Conservation (phyloP, 805 yeast species). For the Yarrowia alimentaria region DNA sequence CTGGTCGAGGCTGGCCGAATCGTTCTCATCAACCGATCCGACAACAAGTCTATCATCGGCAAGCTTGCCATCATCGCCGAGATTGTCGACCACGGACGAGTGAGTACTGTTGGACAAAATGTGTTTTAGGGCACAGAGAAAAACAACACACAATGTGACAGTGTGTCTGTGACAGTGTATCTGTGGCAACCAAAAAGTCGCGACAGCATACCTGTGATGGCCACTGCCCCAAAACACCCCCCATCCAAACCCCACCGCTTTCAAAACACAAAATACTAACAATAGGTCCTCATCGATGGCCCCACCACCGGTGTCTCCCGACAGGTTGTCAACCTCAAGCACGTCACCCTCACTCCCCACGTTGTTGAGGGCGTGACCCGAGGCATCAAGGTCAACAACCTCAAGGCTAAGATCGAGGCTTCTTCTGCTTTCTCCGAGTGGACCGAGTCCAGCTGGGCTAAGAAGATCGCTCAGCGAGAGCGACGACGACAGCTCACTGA, state of each 20-base stretch:
- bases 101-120: slow-evolving; percentile 41
- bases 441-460: slow-evolving; percentile 94
- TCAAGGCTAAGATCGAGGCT: slow-evolving; percentile 90
- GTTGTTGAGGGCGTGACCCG: slow-evolving; percentile 85
- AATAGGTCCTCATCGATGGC: slow-evolving; percentile 75
- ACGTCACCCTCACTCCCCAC: slow-evolving; percentile 89
- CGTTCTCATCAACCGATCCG: slow-evolving; percentile 82
- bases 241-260: too few species aligned
- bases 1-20: slow-evolving; percentile 99
- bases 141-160: too few species aligned
- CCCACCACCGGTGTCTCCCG: slow-evolving; percentile 86
- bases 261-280: neutral
- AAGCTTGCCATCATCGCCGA: slow-evolving; percentile 97
- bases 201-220: too few species aligned
- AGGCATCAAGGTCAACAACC: slow-evolving; percentile 84
- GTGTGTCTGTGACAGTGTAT: too few species aligned
- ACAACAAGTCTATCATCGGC: slow-evolving; percentile 49
- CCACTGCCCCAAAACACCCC: too few species aligned
- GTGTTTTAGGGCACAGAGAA: neutral
- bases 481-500: slow-evolving; percentile 91
- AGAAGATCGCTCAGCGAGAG: slow-evolving; percentile 93
- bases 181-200: too few species aligned
- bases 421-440: slow-evolving; percentile 86
- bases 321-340: slow-evolving; percentile 85
- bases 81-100: slow-evolving; percentile 99